These are phyloP conservation scores for Eucalyptus lansdowneana DNA, from an alignment of 345 rosid species.

Conservation along the genomic window DNA sequence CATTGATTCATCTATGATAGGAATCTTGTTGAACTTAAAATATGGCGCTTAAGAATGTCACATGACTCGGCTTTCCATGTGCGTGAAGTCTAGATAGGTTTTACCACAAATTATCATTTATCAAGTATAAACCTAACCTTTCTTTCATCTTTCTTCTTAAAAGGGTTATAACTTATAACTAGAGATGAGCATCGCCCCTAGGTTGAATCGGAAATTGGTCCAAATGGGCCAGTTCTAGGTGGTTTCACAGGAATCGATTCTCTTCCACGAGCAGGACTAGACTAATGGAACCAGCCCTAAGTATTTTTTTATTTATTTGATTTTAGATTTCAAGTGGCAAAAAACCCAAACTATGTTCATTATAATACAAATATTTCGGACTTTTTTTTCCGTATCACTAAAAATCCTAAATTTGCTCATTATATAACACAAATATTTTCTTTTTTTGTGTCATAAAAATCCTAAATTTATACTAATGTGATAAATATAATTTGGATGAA, in stretches of 20 bases:
- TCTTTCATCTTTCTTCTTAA: not conserved
- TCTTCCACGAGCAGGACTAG: accelerated
- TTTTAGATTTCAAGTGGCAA: not conserved
- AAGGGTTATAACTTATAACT: not conserved
- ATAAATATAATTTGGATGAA: no score
- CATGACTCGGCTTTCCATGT: not conserved
- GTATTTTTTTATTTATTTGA: not conserved
- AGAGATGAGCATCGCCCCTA: accelerated
- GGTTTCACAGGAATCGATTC: accelerated
- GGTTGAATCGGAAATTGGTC: not conserved
- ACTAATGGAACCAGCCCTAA: not conserved
- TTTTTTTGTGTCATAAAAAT: no score
- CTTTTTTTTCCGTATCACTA: no score
- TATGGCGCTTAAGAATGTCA: not conserved
- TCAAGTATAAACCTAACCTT: not conserved
- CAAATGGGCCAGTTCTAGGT: not conserved
- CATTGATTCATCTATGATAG: not conserved
- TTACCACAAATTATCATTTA: not conserved
- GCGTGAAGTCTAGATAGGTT: not conserved
- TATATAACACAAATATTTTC: no score
- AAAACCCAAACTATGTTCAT: no score
- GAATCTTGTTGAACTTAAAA: not conserved
- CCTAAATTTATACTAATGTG: no score
- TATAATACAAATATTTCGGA: no score
- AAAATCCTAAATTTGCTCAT: no score